Percentiles rank a stretch among this genome's conserved stretches.
Evolutionary conservation across 148 eudicot genomes (phyloP).

Genomic region (Rhododendron molle): DNA sequence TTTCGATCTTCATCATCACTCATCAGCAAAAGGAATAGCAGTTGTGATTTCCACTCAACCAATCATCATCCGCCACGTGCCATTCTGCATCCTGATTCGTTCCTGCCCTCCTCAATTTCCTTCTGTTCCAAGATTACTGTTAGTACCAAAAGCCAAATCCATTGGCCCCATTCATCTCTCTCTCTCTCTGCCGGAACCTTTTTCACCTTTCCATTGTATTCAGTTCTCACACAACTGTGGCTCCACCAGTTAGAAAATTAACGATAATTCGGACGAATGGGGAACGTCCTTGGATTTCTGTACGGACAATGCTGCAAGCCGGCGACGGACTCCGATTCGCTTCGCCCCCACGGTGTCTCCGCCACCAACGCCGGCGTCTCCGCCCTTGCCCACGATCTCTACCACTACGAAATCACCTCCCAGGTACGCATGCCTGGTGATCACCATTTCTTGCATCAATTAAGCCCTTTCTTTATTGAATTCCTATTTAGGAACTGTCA

Average conservation of each 20-base stretch:
- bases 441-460: neutral
- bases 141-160: neutral
- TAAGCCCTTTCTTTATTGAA: neutral
- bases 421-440: constrained; percentile 37
- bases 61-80: neutral
- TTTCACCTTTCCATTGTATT: neutral
- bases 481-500: neutral
- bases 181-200: neutral
- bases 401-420: constrained; percentile 70
- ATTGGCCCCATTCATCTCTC: neutral
- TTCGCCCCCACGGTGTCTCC: constrained; percentile 61
- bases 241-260: neutral
- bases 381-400: constrained; percentile 78
- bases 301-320: constrained; percentile 46
- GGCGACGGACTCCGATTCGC: constrained; percentile 30
- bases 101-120: neutral
- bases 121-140: neutral
- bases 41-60: neutral
- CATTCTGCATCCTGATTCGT: neutral
- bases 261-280: constrained; percentile 34
- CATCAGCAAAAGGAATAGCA: neutral
- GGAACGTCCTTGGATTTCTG: constrained; percentile 63
- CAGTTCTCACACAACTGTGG: neutral
- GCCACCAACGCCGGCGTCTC: constrained; percentile 52
- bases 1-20: neutral